phyloP scores from a whole-genome alignment of 495 filamentous ascomycete genomes.

The Penicillium verhagenii region DNA sequence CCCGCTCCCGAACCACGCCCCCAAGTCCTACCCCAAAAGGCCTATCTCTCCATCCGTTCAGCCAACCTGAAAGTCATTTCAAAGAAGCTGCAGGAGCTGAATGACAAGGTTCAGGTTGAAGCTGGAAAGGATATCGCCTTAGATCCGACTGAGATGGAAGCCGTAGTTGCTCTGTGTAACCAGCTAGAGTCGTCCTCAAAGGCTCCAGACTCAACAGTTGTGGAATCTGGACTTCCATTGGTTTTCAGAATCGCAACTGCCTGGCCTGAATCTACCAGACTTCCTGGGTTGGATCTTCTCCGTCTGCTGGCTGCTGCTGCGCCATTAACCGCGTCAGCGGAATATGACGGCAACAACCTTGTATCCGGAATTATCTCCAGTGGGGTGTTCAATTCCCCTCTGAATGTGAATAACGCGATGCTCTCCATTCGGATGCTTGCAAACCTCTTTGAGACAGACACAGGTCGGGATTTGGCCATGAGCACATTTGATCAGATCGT shows the following conservation, averaged over 20 bases:
- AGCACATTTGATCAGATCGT: slow-evolving; percentile 58
- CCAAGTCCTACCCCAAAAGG: slow-evolving; percentile 73
- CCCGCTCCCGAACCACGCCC: slow-evolving; percentile 45
- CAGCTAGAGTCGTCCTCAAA: slow-evolving; percentile 54
- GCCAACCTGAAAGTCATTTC: slow-evolving; percentile 63
- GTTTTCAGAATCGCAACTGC: slow-evolving; percentile 64
- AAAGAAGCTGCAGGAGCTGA: slow-evolving; percentile 73
- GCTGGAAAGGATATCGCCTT: slow-evolving; percentile 73
- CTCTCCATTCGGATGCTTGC: slow-evolving; percentile 75
- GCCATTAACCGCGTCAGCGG: slow-evolving; percentile 57
- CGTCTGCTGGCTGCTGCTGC: slow-evolving; percentile 71
- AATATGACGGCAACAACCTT: slow-evolving; percentile 54
- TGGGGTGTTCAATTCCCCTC: slow-evolving; percentile 55
- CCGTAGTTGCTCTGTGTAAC: slow-evolving; percentile 53
- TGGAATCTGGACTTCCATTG: slow-evolving; percentile 53
- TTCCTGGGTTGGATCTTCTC: slow-evolving; percentile 83
- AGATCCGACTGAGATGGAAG: slow-evolving; percentile 64
- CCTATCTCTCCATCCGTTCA: slow-evolving; percentile 71
- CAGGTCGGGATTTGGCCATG: slow-evolving; percentile 64
- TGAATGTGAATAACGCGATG: slow-evolving; percentile 76
- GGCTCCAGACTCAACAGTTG: slow-evolving; percentile 31
- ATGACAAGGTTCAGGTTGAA: slow-evolving; percentile 60
- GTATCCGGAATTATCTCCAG: slow-evolving; percentile 44
- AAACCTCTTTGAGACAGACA: slow-evolving; percentile 80
- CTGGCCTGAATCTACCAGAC: slow-evolving; percentile 75